Base-by-base conservation (phyloP, 352 stramenopile species). In the Pythium periplocum region DNA sequence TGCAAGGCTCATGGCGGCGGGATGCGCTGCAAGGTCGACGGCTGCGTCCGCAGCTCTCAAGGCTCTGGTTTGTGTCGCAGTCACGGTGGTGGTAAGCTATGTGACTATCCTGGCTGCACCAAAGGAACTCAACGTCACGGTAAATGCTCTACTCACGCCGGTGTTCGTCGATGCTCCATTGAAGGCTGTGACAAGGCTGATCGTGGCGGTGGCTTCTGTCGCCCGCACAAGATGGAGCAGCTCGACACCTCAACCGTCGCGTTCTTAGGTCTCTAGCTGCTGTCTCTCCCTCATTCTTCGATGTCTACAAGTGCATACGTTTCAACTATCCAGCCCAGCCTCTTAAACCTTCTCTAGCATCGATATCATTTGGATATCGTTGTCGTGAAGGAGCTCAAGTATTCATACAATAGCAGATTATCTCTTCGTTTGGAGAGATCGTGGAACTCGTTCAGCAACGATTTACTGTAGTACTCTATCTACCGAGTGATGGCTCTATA, bases 31-130 rank as follows among this genome's bases (percentile, higher is more conserved):
- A 80, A 72, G 26, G 67, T 60, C 9, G 52, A 59, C 4, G 69
- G 56, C 9, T 84, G 74, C 40, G 36, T 46, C 31, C 75, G 75
- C 35, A 71, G 68, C 51, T 69, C 62, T 26, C 68, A 77, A 50
- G 74, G 74, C 52, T 62, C 66, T 1, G 67, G 72, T 1, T 56
- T 82, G 39, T 85, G 74, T 40, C 72, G 72, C 42, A 71, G 69
- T 2, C 74, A 85, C 44, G 74, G 74, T n/a, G 74, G 74, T 6
- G 74, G 74, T 39, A 77, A 81, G 50, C 55, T 71, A 4, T 86
- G 75, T 59, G 59, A 64, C 32, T 64, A 66, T 9, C 59, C 64
- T 2, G 73, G 73, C 9, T 85, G 75, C 61, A 77, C 68, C 47
- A 79, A 80, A 57, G 72, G 75, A 38, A 73, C 65, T 34, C 72